Evolutionary conservation across 1,139 yeast genomes (phyloP).

Genomic region (Candida glucosophila): DNA sequence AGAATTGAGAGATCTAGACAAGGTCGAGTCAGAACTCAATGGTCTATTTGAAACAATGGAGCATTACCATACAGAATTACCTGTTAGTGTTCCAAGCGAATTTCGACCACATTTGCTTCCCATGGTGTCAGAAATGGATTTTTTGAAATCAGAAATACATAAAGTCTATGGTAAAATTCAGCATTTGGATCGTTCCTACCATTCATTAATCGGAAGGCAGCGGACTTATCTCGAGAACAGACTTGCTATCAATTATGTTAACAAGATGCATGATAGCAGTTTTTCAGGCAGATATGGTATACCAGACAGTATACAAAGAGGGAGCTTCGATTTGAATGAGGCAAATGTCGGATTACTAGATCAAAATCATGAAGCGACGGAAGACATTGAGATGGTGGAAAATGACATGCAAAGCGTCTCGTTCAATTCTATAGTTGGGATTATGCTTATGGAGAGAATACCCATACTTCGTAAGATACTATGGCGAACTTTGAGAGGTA

Average conservation of each 20-base stretch:
- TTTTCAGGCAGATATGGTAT: slow-evolving; percentile 7
- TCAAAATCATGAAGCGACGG: slow-evolving; percentile 17
- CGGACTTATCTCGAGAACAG: slow-evolving; percentile 24
- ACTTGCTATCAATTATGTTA: slow-evolving; percentile 22
- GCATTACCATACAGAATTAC: slow-evolving; percentile 15
- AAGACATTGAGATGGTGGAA: slow-evolving; percentile 15
- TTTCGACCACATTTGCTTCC: slow-evolving; percentile 12
- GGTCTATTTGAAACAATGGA: slow-evolving; percentile 28
- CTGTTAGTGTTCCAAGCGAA: not conserved
- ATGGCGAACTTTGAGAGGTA: slow-evolving; percentile 51
- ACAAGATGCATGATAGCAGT: slow-evolving; percentile 18
- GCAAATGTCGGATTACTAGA: slow-evolving; percentile 26
- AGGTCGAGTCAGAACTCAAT: slow-evolving; percentile 19
- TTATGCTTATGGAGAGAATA: slow-evolving; percentile 35
- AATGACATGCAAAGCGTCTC: slow-evolving; percentile 38
- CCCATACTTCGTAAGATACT: slow-evolving; percentile 42
- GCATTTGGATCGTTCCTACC: slow-evolving; percentile 26
- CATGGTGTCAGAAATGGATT: slow-evolving; percentile 23
- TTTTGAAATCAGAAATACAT: slow-evolving; percentile 13
- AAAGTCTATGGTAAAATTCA: slow-evolving; percentile 19
- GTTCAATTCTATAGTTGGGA: slow-evolving; percentile 42
- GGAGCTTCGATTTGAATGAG: slow-evolving; percentile 12
- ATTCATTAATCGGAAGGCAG: slow-evolving; percentile 14
- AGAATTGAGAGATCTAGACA: slow-evolving; percentile 57
- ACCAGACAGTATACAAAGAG: too few relatives aligned